phyloP scores from a whole-genome alignment of 2,329 filamentous ascomycete genomes.

The Gaeumannomyces tritici region DNA sequence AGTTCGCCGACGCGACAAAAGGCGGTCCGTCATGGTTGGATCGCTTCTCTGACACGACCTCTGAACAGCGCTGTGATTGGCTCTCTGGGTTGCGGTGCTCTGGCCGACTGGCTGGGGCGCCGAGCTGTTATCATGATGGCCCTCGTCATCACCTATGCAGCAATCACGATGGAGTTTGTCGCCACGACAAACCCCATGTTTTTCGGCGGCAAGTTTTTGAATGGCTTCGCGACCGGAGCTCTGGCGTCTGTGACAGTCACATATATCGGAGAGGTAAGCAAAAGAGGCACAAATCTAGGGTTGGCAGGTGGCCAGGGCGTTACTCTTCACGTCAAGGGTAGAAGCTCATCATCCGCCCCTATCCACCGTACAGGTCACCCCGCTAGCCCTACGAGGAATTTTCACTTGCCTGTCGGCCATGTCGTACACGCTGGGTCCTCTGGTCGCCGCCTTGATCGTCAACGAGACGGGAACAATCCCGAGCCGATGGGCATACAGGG shows the following conservation, averaged over 20 bases:
- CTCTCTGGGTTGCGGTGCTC: slow-evolving; percentile 17
- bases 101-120: slow-evolving; percentile 24
- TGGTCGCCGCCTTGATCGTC: slow-evolving; percentile 13
- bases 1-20: too few species aligned
- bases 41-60: not conserved
- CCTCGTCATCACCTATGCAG: slow-evolving; percentile 20
- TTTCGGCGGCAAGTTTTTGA: slow-evolving; percentile 26
- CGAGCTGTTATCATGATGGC: slow-evolving; percentile 18
- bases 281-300: not conserved
- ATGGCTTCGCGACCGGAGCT: slow-evolving; percentile 19
- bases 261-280: slow-evolving; percentile 12
- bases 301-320: not conserved
- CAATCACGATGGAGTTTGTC: slow-evolving; percentile 23
- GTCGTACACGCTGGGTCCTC: slow-evolving; percentile 12
- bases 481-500: slow-evolving; percentile 15
- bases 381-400: slow-evolving; percentile 14
- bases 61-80: slow-evolving; percentile 14
- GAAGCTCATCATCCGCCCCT: too few species aligned
- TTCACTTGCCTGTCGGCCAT: slow-evolving; percentile 12
- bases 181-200: slow-evolving; percentile 24
- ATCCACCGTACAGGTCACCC: slow-evolving; percentile 8
- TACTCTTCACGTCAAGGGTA: too few species aligned
- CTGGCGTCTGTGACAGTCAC: slow-evolving; percentile 8
- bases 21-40: not conserved
- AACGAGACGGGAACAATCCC: slow-evolving; percentile 9